Evolutionary conservation across 177 flowering plant genomes (phyloP), one percentile per base, ranked within the genome.

Genomic region (Tripterygium wilfordii): DNA sequence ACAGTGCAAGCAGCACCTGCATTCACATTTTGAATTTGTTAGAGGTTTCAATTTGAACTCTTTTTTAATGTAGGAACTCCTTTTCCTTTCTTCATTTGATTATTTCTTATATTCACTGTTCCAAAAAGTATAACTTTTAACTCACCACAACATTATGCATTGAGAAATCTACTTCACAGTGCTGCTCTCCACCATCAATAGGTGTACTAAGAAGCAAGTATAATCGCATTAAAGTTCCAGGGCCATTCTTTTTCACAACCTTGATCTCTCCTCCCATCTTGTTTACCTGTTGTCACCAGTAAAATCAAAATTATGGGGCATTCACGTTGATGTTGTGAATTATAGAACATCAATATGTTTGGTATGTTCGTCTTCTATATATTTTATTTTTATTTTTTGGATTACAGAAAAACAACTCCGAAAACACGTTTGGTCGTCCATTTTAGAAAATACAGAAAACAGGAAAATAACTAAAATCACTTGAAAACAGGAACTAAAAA

Each of bases 211-310:
- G 87, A 51, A 74, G 63, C 71, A 91, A 64, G 63, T 61, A 82
- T 6, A 88, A 68, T 51, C 58, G 74, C 95, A 91, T 83, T 32
- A 83, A 57, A 50, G 96, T 88, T 50, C 98, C 98, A 14, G 85
- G 82, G 6, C 90, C 84, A 48, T 79, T 68, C 61, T 91, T 91
- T 75, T 68, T 71, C 30, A 80, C 70, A 33, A 91, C 92, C 66
- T 83, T 88, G 64, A 91, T 85, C 50, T 88, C 92, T 74, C 98
- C 98, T 56, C 89, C 88, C 96, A 91, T 91, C 75, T 88, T 73
- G 57, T 78, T 75, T 17, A 88, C 98, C 96, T 91, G 77, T 26
- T 14, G 55, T 42, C 28, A 58, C 43, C 48, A 27, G 8, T 7
- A 35, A 21, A 20, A 0, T 10, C 8, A 4, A 14, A 22, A 8